Evolutionary conservation across 805 yeast species (phyloP), one percentile per base, ranked within the genome.

Genomic region (Millerozyma miso): DNA sequence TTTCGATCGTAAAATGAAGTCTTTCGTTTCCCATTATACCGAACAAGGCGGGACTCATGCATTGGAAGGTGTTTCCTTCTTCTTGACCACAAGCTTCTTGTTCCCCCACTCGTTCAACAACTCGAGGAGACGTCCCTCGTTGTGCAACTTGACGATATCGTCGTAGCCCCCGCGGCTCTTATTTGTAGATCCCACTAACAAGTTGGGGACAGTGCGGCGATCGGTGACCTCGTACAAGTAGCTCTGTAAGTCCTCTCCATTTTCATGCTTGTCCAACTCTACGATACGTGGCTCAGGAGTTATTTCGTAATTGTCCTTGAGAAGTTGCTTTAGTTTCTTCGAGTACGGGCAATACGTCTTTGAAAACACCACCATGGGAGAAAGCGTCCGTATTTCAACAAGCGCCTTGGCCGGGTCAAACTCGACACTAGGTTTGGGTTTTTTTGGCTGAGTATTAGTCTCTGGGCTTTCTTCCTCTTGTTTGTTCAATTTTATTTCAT

Each of bases 151-250:
- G 19, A 62, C 69, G 60, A 93, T 79, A 43, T 90, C 97, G 60
- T 88, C 97, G 33, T 80, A 79, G 2, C 99, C 99, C 33, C 99
- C 99, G 50, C 85, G 75, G 38, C 91, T 82, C 40, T 58, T 57
- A 33, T 49, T 53, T 19, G 75, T 60, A 6, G 85, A 84, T 43
- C 81, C 84, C 41, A 91, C 77, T 41, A 88, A 71, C 16, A 93
- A 77, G 58, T 93, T 93, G 19, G 99, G 99, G 12, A 93, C 99
- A 0, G 98, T 91, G 20, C 66, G 66, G 52, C 97, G 80, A 4
- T 93, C 95, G 3, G 96, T 80, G 43, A 74, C 62, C 39, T 73
- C 69, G 14, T 74, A 83, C 40, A 93, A 73, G 61, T 84, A 83
- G 14, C 70, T 77, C 63, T 90, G 97, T 46, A 93, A 72, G 47